Base-by-base conservation (phyloP, 2,329 filamentous ascomycete genomes). In the Verticillium zaregamsianum region DNA sequence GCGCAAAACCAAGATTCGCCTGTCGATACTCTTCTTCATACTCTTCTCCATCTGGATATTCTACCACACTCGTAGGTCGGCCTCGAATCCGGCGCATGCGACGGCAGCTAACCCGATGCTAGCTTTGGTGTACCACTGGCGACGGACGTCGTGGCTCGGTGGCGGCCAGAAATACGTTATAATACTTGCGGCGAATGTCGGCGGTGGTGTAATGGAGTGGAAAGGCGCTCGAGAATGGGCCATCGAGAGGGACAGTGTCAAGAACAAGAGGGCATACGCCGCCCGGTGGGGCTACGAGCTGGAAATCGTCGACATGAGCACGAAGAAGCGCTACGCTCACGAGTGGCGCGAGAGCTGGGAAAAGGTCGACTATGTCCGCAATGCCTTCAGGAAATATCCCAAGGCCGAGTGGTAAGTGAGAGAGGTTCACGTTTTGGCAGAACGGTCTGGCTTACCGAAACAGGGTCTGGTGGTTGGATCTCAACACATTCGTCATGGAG, bases 261-360 rank as follows among this genome's bases (percentile, higher is more conserved):
- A 89, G 74, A 99, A 99, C 79, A 99, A 99, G 82, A 89, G 90
- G 73, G 90, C 89, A 71, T 99, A 99, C 72, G 90, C 88, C 2
- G 83, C 86, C 37, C 85, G 84, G 73, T 98, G 95, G 93, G 95
- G 95, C 15, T 98, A 99, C 74, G 90, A 97, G 65, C 80, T 99
- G 62, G 95, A 99, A 74, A 90, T 98, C 72, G 92, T 96, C 67
- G 96, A 99, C 75, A 96, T 99, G 93, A 94, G 93, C 79, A 97
- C 93, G 60, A 97, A 97, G 84, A 98, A 97, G 79, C 88, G 93
- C 67, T 99, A 99, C 74, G 94, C 95, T 32, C 95, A 99, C 77
- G 95, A 99, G 77, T 99, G 95, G 95, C 87, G 95, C 71, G 95
- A 99, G 78, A 96, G 94, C 74, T 99, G 95, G 95, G 95, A 99